Percentiles rank a stretch among this genome's conserved stretches.
phyloP scores from a whole-genome alignment of 129 eudicot genomes.

The Centrapalus pauciflorus region DNA sequence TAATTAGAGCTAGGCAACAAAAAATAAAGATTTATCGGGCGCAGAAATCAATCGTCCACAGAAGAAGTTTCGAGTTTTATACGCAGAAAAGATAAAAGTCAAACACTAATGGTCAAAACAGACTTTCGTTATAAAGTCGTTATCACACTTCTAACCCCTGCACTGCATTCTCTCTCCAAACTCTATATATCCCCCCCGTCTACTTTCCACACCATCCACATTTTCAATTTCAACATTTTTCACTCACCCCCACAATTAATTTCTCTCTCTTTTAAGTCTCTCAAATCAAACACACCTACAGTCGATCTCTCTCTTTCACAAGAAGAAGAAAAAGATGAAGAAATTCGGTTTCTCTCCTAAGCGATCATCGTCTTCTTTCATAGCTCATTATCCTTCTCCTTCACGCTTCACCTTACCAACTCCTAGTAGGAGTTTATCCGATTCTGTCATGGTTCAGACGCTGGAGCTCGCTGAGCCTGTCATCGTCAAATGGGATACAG shows the following conservation, averaged over 20 bases:
- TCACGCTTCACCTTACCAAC: constrained; percentile 36
- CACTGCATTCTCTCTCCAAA: not conserved
- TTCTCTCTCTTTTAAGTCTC: too few species aligned
- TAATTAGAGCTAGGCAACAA: too few species aligned
- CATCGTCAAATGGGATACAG: constrained; percentile 55
- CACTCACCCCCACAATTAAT: not conserved
- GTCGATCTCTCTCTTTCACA: not conserved
- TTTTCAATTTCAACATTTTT: not conserved
- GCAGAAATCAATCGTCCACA: too few species aligned
- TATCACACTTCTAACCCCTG: too few species aligned
- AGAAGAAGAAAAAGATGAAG: too few species aligned
- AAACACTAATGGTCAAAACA: not conserved
- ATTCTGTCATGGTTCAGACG: constrained; percentile 39
- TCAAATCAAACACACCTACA: not conserved
- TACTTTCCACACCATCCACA: not conserved
- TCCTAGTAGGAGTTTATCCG: constrained; percentile 37
- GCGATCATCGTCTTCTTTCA: constrained; percentile 32
- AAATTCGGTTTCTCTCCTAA: constrained; percentile 22
- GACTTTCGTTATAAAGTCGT: not conserved
- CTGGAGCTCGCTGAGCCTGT: constrained; percentile 45
- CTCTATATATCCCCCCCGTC: constrained; percentile 9
- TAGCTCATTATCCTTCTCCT: constrained; percentile 40
- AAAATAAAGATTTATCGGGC: too few species aligned
- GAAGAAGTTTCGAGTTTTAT: not conserved
- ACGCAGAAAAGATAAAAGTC: not conserved